phyloP scores from a whole-genome alignment of 768 basidiomycete species.

The Cystoderma amianthinum region DNA sequence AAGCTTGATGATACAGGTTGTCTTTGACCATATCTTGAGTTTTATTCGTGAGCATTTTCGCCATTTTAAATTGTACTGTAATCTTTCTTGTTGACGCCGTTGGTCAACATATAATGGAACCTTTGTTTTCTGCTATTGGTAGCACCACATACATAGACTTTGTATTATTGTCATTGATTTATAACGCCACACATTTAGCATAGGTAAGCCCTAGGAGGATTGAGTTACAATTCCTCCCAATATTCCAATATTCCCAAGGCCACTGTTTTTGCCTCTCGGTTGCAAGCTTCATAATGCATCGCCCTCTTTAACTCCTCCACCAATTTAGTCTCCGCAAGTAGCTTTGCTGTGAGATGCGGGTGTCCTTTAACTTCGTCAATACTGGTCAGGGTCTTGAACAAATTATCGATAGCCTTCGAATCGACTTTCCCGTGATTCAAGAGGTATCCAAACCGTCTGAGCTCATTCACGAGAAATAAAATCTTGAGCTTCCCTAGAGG shows the following conservation, averaged over 20 bases:
- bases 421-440: slow-evolving; percentile 1
- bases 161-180: not conserved
- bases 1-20: slow-evolving; percentile 35
- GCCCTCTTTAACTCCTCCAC: slow-evolving; percentile 7
- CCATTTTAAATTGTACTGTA: not conserved
- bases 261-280: slow-evolving; percentile 5
- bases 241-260: slow-evolving; percentile 1
- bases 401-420: not conserved
- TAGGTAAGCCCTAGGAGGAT: too few species aligned
- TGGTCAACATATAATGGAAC: not conserved
- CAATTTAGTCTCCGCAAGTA: slow-evolving; percentile 12
- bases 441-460: not conserved
- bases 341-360: slow-evolving; percentile 9
- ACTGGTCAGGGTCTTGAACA: slow-evolving; percentile 1
- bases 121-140: not conserved
- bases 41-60: not conserved
- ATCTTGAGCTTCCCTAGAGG: not conserved
- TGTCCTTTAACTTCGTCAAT: slow-evolving; percentile 6
- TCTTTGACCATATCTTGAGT: slow-evolving; percentile 1
- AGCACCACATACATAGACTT: not conserved
- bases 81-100: too few species aligned
- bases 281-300: slow-evolving; percentile 5
- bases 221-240: slow-evolving; percentile 1
- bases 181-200: too few species aligned
- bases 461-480: not conserved